phyloP scores from a whole-genome alignment of 2,329 filamentous ascomycete genomes.

The Pseudomassariella vexata region DNA sequence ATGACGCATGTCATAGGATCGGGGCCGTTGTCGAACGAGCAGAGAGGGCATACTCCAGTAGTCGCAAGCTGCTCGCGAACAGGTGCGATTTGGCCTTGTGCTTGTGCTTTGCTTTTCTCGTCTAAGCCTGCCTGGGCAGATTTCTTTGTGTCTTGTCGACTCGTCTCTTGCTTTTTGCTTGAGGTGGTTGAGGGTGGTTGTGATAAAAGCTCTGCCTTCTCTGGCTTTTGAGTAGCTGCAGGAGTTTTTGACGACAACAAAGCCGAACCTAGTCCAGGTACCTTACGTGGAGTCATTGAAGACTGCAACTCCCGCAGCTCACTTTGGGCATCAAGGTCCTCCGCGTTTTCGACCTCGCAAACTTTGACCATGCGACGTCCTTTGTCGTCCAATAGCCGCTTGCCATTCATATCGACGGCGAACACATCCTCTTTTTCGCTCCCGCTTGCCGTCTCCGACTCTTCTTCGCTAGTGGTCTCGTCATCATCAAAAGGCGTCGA shows the following conservation, averaged over 20 bases:
- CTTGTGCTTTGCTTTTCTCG: neutral
- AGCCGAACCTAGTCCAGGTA: too few relatives aligned
- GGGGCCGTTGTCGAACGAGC: slow-evolving; percentile 59
- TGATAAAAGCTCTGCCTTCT: neutral
- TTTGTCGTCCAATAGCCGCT: slow-evolving; percentile 57
- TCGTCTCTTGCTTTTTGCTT: neutral
- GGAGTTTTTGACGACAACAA: too few relatives aligned
- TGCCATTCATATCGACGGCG: slow-evolving; percentile 60
- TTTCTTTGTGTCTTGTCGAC: neutral
- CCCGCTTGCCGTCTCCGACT: slow-evolving; percentile 38
- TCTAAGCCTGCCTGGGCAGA: neutral
- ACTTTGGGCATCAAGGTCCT: slow-evolving; percentile 50
- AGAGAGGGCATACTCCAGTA: slow-evolving; percentile 47
- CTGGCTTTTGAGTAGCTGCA: neutral
- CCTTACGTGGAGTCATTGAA: slow-evolving; percentile 20
- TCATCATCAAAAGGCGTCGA: slow-evolving; percentile 28
- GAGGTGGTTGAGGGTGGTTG: too few relatives aligned
- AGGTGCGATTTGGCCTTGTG: neutral
- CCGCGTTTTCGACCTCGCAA: slow-evolving; percentile 61
- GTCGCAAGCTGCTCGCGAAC: neutral
- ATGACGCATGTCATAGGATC: slow-evolving; percentile 55
- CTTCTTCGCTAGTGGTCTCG: slow-evolving; percentile 25
- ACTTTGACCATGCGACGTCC: slow-evolving; percentile 67
- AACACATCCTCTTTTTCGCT: slow-evolving; percentile 34
- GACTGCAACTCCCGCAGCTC: slow-evolving; percentile 60